phyloP scores from a whole-genome alignment of 2,329 filamentous ascomycete species.

The Cytospora mali region DNA sequence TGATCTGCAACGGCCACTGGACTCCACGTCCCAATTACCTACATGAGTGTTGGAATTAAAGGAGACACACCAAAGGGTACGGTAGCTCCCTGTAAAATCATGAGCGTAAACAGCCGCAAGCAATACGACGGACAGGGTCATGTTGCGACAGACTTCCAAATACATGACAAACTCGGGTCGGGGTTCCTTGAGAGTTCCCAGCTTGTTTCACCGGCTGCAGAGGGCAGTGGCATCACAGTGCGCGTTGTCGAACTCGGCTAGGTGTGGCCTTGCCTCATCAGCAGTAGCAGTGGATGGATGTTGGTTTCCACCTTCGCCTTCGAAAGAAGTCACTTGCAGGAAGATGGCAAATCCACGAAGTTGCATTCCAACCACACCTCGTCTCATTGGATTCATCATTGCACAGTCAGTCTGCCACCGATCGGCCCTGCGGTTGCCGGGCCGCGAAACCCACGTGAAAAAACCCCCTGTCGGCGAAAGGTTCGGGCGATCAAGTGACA shows the following conservation, averaged over 20 bases:
- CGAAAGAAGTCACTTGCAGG: slow-evolving; percentile 13
- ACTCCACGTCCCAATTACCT: background rate
- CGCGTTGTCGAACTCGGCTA: background rate
- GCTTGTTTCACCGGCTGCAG: slow-evolving; percentile 20
- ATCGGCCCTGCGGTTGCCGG: slow-evolving; percentile 2
- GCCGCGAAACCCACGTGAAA: slow-evolving; percentile 3
- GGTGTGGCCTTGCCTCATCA: slow-evolving; percentile 5
- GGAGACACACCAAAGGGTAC: background rate
- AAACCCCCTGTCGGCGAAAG: background rate
- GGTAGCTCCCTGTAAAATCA: background rate
- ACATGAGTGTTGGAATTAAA: background rate
- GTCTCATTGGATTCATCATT: background rate
- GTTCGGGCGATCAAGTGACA: background rate
- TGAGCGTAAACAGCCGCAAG: background rate
- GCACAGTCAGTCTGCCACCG: background rate
- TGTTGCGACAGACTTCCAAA: slow-evolving; percentile 13
- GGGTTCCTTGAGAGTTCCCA: background rate
- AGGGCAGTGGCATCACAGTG: slow-evolving; percentile 18
- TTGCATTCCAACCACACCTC: slow-evolving; percentile 16
- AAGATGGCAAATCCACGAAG: slow-evolving; percentile 10
- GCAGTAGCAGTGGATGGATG: background rate
- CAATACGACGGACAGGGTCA: background rate
- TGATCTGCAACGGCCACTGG: slow-evolving; percentile 1
- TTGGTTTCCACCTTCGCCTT: background rate
- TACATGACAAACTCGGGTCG: background rate